Base-by-base conservation (phyloP, 2,329 filamentous ascomycete genomes). In the Passalora sequoiae region DNA sequence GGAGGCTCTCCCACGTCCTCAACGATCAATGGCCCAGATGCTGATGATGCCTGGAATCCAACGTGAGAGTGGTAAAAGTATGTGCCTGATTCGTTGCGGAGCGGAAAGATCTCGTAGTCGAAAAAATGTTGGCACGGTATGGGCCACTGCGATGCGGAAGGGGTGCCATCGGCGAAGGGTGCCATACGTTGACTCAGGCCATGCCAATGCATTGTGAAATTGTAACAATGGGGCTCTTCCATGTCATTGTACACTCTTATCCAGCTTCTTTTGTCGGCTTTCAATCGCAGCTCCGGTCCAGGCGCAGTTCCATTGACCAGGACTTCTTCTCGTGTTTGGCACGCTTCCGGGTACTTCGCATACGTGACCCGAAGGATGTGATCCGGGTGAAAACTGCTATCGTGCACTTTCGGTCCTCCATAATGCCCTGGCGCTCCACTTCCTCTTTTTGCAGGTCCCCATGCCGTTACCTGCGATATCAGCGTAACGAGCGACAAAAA, bases 11-110 rank as follows among this genome's bases (percentile, higher is more conserved):
- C 8, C 9, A 21, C 24, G 37, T 77, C 73, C 44, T 76, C 72
- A n/a, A 85, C 72, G 33, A 82, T 76, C 24, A 85, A 55, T 0
- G 74, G 64, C 0, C 81, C 81, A 5, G 71, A 61, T 0, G 76
- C 77, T 10, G 78, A 77, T 24, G 76, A 62, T 0, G 76, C 75
- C 56, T 84, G 80, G 45, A 83, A 76, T 0, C 72, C 79, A 12
- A 84, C 69, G 48, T 84, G 81, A 0, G 80, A 83, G 56, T 84
- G 81, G 55, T 84, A 84, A 57, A 81, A 83, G 56, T 83, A 84
- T 0, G 79, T 78, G 4, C 81, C 81, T 0, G 77, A 73, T 41
- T 78, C 72, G 4, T 72, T 74, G 1, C 59, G 31, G 3, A 73
- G 61, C 0, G 77, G 72, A 12, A 69, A 69, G 3, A 84, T 63